Conservation (phyloP, 352 stramenopile genomes). For the Phytophthora citrophthora region DNA sequence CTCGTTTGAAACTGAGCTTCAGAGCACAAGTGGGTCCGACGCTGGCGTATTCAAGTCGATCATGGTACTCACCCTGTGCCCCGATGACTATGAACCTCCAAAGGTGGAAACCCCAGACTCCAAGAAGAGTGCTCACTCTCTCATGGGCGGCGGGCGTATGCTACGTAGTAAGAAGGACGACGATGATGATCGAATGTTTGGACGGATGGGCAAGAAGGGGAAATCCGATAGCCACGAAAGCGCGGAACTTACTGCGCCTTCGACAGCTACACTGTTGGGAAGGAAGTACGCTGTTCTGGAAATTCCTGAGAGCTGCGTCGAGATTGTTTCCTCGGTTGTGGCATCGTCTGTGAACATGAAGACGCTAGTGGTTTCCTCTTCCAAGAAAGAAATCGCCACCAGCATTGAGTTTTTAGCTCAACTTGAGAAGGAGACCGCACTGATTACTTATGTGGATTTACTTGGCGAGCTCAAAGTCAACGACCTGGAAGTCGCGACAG, state of each 20-base stretch:
- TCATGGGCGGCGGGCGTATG: constrained; percentile 42
- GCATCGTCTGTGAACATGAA: constrained; percentile 63
- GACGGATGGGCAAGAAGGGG: constrained; percentile 36
- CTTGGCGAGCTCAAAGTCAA: constrained; percentile 81
- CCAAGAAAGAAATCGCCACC: constrained; percentile 76
- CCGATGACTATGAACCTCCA: constrained; percentile 67
- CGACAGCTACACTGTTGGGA: constrained; percentile 64
- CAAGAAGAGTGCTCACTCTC: constrained; percentile 21
- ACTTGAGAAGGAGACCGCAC: constrained; percentile 73
- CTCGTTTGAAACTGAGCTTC: constrained; percentile 48
- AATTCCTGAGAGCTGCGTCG: constrained; percentile 81
- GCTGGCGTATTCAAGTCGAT: constrained; percentile 73
- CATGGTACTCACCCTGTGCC: constrained; percentile 73
- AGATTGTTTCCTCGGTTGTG: constrained; percentile 60
- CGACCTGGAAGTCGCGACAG: constrained; percentile 76
- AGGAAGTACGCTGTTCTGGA: constrained; percentile 75
- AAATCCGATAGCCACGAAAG: constrained; percentile 45
- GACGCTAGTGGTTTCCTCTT: constrained; percentile 63
- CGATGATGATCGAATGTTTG: constrained; percentile 56
- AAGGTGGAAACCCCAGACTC: constrained; percentile 26
- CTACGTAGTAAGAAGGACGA: constrained; percentile 64
- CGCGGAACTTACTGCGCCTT: constrained; percentile 54
- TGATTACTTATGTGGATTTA: constrained; percentile 69
- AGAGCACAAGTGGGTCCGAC: constrained; percentile 19
- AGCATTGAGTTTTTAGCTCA: constrained; percentile 74